Evolutionary conservation across 2,329 filamentous ascomycete genomes (phyloP).

Genomic region (Cytospora piceae): DNA sequence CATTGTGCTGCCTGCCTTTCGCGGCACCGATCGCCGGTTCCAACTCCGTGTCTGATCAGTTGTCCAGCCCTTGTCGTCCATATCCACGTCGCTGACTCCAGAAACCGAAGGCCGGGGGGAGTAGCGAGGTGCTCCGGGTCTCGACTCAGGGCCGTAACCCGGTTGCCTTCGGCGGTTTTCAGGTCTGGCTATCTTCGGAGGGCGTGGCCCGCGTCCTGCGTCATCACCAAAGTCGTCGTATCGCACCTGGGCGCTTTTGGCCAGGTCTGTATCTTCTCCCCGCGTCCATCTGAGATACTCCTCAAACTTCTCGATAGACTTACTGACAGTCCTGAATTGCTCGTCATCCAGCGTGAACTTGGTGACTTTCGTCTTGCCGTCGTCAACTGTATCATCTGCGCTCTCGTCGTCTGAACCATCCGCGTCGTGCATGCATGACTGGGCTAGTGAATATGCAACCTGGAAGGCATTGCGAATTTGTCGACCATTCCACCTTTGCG

Average conservation of each 20-base stretch:
- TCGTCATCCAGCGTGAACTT: background rate
- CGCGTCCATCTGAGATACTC: slow-evolving; percentile 17
- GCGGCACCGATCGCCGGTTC: background rate
- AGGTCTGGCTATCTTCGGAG: background rate
- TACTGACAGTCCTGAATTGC: slow-evolving; percentile 12
- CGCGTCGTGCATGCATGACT: background rate
- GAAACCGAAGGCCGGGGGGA: background rate
- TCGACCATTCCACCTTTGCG: slow-evolving; percentile 23
- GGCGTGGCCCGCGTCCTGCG: background rate
- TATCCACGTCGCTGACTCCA: background rate
- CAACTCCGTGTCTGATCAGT: background rate
- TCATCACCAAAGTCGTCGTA: slow-evolving; percentile 6
- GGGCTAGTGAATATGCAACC: slow-evolving; percentile 26
- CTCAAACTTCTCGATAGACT: slow-evolving; percentile 20
- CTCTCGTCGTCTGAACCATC: slow-evolving; percentile 9
- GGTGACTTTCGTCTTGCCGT: background rate
- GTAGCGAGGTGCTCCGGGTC: background rate
- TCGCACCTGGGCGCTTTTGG: background rate
- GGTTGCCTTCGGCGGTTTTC: background rate
- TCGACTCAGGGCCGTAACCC: background rate
- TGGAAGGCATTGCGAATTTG: slow-evolving; percentile 25
- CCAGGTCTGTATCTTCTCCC: slow-evolving; percentile 16
- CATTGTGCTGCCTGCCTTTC: background rate
- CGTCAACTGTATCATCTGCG: background rate
- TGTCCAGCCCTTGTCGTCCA: background rate